These are phyloP conservation scores for Exophiala mesophila DNA, from an alignment of 2,329 filamentous ascomycete species.

Conservation along the genomic window DNA sequence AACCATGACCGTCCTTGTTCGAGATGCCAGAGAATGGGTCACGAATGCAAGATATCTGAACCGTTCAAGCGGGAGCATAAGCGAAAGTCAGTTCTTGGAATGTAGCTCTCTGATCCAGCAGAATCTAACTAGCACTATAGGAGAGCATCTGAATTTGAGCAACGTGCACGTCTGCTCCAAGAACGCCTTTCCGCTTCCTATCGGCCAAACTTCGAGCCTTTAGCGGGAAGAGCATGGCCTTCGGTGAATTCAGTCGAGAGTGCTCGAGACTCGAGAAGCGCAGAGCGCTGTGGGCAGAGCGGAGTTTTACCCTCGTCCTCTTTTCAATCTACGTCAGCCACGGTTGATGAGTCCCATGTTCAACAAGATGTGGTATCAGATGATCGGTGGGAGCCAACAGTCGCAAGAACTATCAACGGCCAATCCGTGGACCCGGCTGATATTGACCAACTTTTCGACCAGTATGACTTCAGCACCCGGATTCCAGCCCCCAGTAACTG, in stretches of 20 bases:
- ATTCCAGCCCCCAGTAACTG: not conserved
- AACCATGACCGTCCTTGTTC: constrained; percentile 34
- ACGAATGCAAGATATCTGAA: constrained; percentile 37
- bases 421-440: constrained; percentile 31
- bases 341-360: no score
- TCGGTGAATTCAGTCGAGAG: no score
- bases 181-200: constrained; percentile 31
- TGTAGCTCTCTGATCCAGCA: no score
- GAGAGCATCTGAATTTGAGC: constrained; percentile 35
- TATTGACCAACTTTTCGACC: constrained; percentile 36
- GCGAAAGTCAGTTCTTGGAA: constrained; percentile 27
- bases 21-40: constrained; percentile 35
- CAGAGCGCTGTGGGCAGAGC: no score
- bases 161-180: constrained; percentile 36
- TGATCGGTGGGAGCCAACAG: constrained; percentile 29
- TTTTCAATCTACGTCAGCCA: no score
- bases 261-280: no score
- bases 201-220: constrained; percentile 14
- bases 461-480: constrained; percentile 26
- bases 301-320: no score
- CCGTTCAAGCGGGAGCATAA: constrained; percentile 42
- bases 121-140: constrained; percentile 32
- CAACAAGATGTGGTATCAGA: no score
- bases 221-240: no score
- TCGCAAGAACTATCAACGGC: constrained; percentile 31